Evolutionary conservation across 768 basidiomycete genomes (phyloP), one percentile per base, ranked within the genome.

Genomic region (Termitomyces sp.): DNA sequence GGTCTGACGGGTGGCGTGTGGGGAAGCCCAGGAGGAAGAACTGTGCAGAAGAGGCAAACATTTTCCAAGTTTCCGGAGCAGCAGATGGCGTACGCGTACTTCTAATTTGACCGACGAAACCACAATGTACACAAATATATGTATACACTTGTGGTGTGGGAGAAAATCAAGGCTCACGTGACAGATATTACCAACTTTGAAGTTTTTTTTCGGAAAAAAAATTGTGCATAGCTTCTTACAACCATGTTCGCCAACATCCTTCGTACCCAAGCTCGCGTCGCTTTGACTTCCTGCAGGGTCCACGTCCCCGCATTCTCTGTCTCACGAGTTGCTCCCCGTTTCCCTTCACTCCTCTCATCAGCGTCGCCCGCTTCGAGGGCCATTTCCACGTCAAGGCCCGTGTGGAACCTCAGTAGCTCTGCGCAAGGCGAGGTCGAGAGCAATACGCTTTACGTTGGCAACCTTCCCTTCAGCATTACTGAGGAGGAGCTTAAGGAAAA

Each of bases 401-500:
- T 61, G 5, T 49, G 57, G 50, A 17, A 37, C 34, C n/a, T 1
- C 10, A 5, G 2, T 17, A 2, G 1, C 14, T 14, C 29, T n/a
- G 0, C 8, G 32, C 0, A 1, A 7, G n/a, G n/a, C 40, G 48
- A 34, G 32, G 1, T 8, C 11, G 53, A 54, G 36, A 71, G 69
- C n/a, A 70, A 70, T 10, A 73, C 72, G 3, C 66, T 86, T 54
- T 86, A 71, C 48, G 64, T 84, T 37, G 81, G 77, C 9, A 86
- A 86, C 63, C n/a, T 86, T n/a, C 82, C 84, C 53, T 89, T 73
- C 68, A 72, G 66, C 17, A 66, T 72, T 43, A 77, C 74, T 1
- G 79, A 76, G 62, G 70, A 68, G 25, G 75, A 83, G 49, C 52
- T 86, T 11, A 60, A 70, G 45, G 74, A 77, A 4, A 71, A 74